Base-by-base conservation (phyloP, 805 yeast genomes). In the Scheffersomyces coipomensis region DNA sequence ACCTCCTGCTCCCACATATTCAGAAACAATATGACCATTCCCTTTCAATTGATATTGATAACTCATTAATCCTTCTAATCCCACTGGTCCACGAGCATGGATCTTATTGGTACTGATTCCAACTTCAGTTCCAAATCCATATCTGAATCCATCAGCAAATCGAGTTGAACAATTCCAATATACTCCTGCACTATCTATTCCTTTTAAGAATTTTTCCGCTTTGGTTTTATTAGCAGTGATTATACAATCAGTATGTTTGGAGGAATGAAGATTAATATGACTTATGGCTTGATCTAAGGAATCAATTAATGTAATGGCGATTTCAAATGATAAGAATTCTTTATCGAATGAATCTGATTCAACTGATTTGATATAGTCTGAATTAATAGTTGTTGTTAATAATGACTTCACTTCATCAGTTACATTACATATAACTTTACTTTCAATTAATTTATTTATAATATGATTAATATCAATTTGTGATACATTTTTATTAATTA, bases 81-180 rank as follows among this genome's bases (percentile, higher is more conserved):
- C 99, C 24, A 93, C 98, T 12, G 99, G 99, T 2, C 99, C 99
- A 55, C 99, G 78, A 8, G 99, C 96, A 60, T 93, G 99, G 46
- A 93, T 88, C 62, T 93, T 93, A 58, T 91, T 90, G 33, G 99
- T 93, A 35, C 96, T 85, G 43, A 93, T 91, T 25, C 99, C 99
- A 13, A 93, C 99, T 63, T 93, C 99, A 5, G 99, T 85, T 38
- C 99, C 99, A 59, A 95, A 93, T 0, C 99, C 99, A 57, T 91
- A 93, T 60, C 99, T 78, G 75, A 88, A 93, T 3, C 99, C 99
- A 63, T 93, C 99, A 5, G 99, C 98, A 67, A 93, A 93, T 57
- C 99, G 75, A 7, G 98, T 88, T 16, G 96, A 86, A 35, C 95
- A 91, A 58, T 93, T 93, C 98, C 98, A 91, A 69, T 88, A 93